Evolutionary conservation across 768 basidiomycete species (phyloP).

Genomic region (Mycena haematopus): DNA sequence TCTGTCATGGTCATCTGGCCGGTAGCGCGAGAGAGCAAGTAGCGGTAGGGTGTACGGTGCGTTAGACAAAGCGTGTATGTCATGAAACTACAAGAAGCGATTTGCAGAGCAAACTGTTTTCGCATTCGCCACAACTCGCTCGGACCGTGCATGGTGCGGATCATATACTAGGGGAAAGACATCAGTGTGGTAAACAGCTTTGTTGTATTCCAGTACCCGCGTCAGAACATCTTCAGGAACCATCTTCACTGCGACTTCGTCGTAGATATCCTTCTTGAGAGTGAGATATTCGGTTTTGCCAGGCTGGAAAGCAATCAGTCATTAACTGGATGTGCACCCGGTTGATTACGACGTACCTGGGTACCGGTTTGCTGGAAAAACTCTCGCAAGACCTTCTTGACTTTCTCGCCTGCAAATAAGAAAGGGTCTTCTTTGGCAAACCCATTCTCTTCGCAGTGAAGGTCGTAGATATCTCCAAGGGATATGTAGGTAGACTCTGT

Average conservation of each 20-base stretch:
- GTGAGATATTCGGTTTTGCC: conserved; percentile 70
- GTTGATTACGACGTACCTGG: conserved; percentile 42
- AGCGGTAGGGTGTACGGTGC: conserved; percentile 82
- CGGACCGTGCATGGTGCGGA: conserved; percentile 80
- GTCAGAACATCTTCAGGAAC: conserved; percentile 88
- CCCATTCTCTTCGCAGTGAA: conserved; percentile 76
- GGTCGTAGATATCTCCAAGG: conserved; percentile 93
- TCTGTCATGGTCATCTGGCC: conserved; percentile 95
- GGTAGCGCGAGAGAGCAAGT: conserved; percentile 88
- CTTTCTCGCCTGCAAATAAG: conserved; percentile 84
- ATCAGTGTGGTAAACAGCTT: conserved; percentile 2
- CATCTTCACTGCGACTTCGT: conserved; percentile 87
- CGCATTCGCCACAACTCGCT: conserved; percentile 95
- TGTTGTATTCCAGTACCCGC: conserved; percentile 68
- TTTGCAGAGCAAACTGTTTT: conserved; percentile 93
- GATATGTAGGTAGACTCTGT: conserved; percentile 91
- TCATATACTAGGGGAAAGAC: conserved; percentile 75
- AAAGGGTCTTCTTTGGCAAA: conserved; percentile 89
- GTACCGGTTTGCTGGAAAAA: conserved; percentile 54
- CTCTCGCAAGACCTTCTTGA: conserved; percentile 71
- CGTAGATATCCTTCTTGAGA: conserved; percentile 83
- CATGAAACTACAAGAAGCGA: conserved; percentile 90
- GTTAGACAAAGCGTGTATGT: conserved; percentile 87
- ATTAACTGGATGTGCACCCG: neutral
- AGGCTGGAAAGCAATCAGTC: conserved; percentile 46